phyloP scores from a whole-genome alignment of 805 yeast species.

The Ogataea naganishii region DNA sequence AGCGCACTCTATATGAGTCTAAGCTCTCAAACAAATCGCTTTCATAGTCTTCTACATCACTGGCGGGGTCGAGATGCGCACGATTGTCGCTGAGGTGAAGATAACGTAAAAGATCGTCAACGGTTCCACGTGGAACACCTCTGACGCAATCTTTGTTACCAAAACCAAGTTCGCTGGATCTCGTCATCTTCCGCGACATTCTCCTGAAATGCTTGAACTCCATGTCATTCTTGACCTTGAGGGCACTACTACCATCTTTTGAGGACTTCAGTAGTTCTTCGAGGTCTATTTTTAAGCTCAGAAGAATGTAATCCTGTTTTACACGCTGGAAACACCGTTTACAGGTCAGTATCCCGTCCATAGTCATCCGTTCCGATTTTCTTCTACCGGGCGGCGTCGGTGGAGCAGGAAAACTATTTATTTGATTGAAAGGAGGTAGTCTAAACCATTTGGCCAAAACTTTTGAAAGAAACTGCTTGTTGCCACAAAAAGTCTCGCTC shows the following conservation, averaged over 20 bases:
- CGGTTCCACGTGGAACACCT: no score
- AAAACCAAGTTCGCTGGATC: background rate
- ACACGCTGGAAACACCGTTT: constrained; percentile 19
- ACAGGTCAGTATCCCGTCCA: constrained; percentile 24
- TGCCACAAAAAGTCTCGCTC: constrained; percentile 15
- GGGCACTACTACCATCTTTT: constrained; percentile 6
- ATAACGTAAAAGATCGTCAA: no score
- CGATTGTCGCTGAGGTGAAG: no score
- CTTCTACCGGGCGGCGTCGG: constrained; percentile 24
- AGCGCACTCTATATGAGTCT: no score
- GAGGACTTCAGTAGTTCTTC: constrained; percentile 17
- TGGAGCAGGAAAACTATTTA: constrained; percentile 22
- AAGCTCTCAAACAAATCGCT: no score
- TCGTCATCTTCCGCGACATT: constrained; percentile 6
- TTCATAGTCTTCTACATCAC: no score
- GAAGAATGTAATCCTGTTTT: constrained; percentile 18
- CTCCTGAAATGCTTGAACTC: constrained; percentile 22
- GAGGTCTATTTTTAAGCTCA: constrained; percentile 21
- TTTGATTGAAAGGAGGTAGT: constrained; percentile 27
- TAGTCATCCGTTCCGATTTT: constrained; percentile 16
- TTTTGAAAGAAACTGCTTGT: constrained; percentile 17
- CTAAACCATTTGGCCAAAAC: constrained; percentile 26
- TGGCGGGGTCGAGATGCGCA: no score
- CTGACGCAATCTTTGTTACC: constrained; percentile 4
- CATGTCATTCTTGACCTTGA: constrained; percentile 18